Percentiles rank a stretch among this genome's conserved stretches.
Evolutionary conservation across 495 filamentous ascomycete genomes (phyloP).

Genomic region (Baudoinia panamericana): DNA sequence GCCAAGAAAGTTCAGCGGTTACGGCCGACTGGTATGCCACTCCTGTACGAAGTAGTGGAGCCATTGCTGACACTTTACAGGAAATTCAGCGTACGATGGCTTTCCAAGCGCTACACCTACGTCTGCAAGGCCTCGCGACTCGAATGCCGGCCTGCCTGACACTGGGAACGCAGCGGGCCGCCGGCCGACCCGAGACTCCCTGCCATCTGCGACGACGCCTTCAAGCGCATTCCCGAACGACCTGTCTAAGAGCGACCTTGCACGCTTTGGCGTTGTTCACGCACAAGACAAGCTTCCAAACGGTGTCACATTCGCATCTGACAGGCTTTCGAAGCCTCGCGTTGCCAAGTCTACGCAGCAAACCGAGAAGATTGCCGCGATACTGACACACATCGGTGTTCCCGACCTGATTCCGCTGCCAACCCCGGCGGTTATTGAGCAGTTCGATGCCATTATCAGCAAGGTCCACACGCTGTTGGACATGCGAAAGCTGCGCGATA

Average conservation of each 20-base stretch:
- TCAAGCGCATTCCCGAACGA: conserved; percentile 45
- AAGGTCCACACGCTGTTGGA: conserved; percentile 68
- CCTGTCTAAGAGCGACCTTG: conserved; percentile 60
- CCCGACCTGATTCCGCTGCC: conserved; percentile 71
- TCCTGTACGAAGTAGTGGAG: neutral
- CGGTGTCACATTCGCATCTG: conserved; percentile 66
- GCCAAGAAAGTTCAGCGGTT: conserved; percentile 61
- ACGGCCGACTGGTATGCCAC: conserved; percentile 19
- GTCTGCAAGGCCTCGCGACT: conserved; percentile 14
- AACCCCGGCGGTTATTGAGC: conserved; percentile 62
- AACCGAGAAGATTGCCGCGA: conserved; percentile 63
- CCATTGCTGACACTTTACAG: conserved; percentile 1
- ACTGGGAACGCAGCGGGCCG: conserved; percentile 16
- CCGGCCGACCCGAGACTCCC: conserved; percentile 5
- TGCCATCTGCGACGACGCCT: conserved; percentile 14
- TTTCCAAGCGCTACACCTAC: conserved; percentile 1
- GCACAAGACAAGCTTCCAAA: conserved; percentile 73
- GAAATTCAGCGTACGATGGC: conserved; percentile 9
- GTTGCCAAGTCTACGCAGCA: conserved; percentile 70
- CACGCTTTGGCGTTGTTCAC: conserved; percentile 59
- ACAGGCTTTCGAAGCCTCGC: conserved; percentile 70
- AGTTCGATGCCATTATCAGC: conserved; percentile 67
- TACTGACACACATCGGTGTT: conserved; percentile 67
- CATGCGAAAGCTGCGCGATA: conserved; percentile 68
- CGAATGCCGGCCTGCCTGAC: conserved; percentile 16